Conservation (phyloP, 2,329 filamentous ascomycete genomes). For the Diaporthe sp. region DNA sequence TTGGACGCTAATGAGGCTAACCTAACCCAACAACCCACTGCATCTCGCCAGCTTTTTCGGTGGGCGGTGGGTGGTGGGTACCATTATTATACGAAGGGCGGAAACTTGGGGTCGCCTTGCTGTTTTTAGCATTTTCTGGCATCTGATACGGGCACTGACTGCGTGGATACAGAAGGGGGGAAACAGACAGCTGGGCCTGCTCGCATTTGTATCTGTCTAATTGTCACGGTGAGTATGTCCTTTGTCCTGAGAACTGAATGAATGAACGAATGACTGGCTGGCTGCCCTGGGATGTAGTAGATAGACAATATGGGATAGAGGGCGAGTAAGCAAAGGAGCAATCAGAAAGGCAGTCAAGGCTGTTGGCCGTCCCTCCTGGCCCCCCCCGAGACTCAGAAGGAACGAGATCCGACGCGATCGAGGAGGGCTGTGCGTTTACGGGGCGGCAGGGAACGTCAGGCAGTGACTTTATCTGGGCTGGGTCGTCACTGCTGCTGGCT, state of each 20-base stretch:
- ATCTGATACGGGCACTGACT: background rate
- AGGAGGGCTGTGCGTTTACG: constrained; percentile 37
- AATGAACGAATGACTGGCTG: background rate
- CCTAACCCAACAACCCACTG: constrained; percentile 32
- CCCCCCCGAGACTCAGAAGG: constrained; percentile 23
- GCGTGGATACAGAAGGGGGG: background rate
- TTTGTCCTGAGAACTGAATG: background rate
- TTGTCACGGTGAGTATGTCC: background rate
- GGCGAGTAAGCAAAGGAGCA: background rate
- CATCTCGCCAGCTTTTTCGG: constrained; percentile 24
- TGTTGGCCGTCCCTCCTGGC: background rate
- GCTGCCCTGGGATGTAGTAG: background rate
- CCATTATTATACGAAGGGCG: constrained; percentile 29
- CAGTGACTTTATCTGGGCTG: constrained; percentile 25
- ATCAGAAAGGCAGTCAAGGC: background rate
- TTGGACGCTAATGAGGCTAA: constrained; percentile 22
- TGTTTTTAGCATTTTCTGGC: constrained; percentile 25
- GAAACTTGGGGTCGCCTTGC: constrained; percentile 13
- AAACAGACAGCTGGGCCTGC: background rate
- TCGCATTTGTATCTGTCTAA: background rate
- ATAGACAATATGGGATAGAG: background rate
- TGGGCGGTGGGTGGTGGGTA: constrained; percentile 14
- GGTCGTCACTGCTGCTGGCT: constrained; percentile 13
- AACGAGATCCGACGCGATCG: constrained; percentile 20
- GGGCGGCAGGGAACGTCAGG: constrained; percentile 10